phyloP scores from a whole-genome alignment of 768 basidiomycete genomes.

The Fomitopsis serialis region DNA sequence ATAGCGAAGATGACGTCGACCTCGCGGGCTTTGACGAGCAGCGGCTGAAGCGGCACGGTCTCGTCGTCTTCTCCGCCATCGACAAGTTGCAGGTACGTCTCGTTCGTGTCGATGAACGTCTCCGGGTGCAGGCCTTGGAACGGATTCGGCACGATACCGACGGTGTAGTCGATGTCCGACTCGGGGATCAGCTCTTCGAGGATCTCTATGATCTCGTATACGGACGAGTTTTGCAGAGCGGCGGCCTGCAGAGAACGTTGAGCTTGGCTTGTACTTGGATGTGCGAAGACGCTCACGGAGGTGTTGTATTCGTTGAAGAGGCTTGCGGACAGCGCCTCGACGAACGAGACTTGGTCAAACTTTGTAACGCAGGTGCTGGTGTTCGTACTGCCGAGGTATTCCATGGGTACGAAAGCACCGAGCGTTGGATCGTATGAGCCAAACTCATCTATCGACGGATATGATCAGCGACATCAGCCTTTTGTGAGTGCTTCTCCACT shows the following conservation, averaged over 20 bases:
- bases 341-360: constrained; percentile 70
- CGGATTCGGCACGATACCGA: constrained; percentile 27
- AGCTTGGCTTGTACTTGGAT: background rate
- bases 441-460: constrained; percentile 56
- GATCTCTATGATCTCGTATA: constrained; percentile 40
- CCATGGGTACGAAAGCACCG: constrained; percentile 62
- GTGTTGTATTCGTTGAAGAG: constrained; percentile 49
- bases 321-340: constrained; percentile 72
- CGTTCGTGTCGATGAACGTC: constrained; percentile 50
- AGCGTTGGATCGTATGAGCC: constrained; percentile 72
- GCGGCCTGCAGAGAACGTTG: constrained; percentile 5
- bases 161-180: constrained; percentile 9
- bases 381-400: constrained; percentile 61
- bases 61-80: constrained; percentile 69
- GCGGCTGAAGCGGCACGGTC: constrained; percentile 64
- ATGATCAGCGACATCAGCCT: background rate
- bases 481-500: background rate
- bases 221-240: constrained; percentile 25
- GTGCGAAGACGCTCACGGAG: constrained; percentile 10
- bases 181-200: constrained; percentile 26
- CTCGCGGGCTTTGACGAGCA: constrained; percentile 62
- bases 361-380: constrained; percentile 60
- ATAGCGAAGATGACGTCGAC: constrained; percentile 76
- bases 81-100: constrained; percentile 54
- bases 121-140: constrained; percentile 43